Conservation (phyloP, 192 early-diverging fungal species). For the Mortierella claussenii region DNA sequence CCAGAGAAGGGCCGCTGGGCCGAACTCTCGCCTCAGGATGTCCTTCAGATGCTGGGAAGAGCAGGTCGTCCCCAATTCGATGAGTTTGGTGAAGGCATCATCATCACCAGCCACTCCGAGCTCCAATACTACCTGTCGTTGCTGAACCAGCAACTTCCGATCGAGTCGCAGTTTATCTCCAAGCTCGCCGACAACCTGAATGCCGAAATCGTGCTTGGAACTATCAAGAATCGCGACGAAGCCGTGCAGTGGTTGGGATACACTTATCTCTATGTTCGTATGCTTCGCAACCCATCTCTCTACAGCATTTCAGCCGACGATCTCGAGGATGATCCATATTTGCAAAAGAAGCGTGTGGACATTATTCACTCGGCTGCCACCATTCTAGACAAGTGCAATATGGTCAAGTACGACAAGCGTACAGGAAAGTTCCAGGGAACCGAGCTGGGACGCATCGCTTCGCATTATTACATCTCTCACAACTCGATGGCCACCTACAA, state of each 20-base stretch:
- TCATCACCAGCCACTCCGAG: constrained; percentile 93
- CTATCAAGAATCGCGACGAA: constrained; percentile 90
- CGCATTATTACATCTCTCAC: constrained; percentile 96
- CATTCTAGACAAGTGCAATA: constrained; percentile 87
- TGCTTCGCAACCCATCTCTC: constrained; percentile 89
- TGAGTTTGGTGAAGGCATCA: constrained; percentile 94
- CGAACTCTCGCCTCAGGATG: constrained; percentile 96
- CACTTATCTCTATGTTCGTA: constrained; percentile 95
- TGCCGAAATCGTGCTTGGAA: constrained; percentile 96
- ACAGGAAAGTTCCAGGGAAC: constrained; percentile 90
- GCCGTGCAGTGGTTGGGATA: constrained; percentile 97
- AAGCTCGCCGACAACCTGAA: constrained; percentile 92
- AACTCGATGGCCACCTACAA: constrained; percentile 94
- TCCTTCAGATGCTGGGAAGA: constrained; percentile 98
- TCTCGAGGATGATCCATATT: constrained; percentile 77
- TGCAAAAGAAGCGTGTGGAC: constrained; percentile 89
- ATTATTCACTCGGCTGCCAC: constrained; percentile 89
- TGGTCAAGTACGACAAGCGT: constrained; percentile 96
- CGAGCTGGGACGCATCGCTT: constrained; percentile 94
- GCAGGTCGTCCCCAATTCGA: constrained; percentile 98
- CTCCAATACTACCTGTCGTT: constrained; percentile 96
- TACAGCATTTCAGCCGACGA: constrained; percentile 84
- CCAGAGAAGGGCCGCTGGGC: constrained; percentile 96
- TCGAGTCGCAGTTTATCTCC: constrained; percentile 94
- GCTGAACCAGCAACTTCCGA: constrained; percentile 95